Evolutionary conservation across 371 early-diverging fungal genomes (phyloP), one percentile per base, ranked within the genome.

Genomic region (Mucor indicus): DNA sequence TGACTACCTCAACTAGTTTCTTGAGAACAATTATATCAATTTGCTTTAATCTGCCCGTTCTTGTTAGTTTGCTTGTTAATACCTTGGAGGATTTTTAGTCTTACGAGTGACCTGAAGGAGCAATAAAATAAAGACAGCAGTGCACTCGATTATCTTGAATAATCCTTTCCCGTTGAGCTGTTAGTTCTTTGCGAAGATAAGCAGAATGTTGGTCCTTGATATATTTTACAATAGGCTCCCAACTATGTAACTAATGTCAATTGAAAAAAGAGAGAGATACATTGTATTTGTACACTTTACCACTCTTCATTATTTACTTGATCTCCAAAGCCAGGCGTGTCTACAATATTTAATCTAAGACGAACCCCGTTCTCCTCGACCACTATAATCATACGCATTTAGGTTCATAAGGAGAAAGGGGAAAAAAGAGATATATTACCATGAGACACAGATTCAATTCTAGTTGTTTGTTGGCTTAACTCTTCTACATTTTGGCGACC

Each of bases 141-240:
- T 93, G 92, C 54, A 93, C 79, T 38, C 92, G 66, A 37, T 82
- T 85, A 61, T 93, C 93, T 66, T 86, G 83, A 67, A 93, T 91
- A 52, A 82, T 79, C 41, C 88, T 81, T 52, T 90, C 90, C 48
- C 93, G 84, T 57, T 75, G 79, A 27, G 93, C 89, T 44, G 91
- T 89, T 45, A 88, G 74, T 75, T 87, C 94, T 67, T 86, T 91
- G 73, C 84, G 91, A 57, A 93, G 77, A 68, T 89, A 93, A 50
- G 87, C 83, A 23, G 88, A 86, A 67, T 92, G 91, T 73, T 93
- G 93, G 60, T 93, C 92, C 72, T 91, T 89, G 61, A 95, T 90
- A 65, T 93, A 92, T 59, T 89, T 89, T 65, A 90, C 81, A 40
- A 92, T 89, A n/a, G 89, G 87, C 50, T 87, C 89, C 91, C 91